A percentile compares a stretch with the other conserved stretches of the same genome.
phyloP scores from a whole-genome alignment of 139 green algal genomes.

The Pseudopediastrum boryanum region DNA sequence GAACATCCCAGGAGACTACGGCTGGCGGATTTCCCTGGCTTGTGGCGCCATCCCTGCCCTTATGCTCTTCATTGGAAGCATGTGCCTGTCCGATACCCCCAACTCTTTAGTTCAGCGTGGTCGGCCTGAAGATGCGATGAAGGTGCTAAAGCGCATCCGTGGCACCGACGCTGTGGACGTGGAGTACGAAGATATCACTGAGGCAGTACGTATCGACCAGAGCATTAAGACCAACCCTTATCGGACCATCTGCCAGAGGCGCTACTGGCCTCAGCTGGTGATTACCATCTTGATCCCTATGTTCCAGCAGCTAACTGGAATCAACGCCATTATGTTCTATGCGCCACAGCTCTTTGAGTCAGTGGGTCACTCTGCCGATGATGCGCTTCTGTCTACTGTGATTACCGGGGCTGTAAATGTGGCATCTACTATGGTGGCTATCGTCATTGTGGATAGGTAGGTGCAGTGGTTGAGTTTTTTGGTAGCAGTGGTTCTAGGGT shows the following conservation, averaged over 20 bases:
- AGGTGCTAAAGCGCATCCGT: conserved; percentile 60
- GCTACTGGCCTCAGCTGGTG: conserved; percentile 61
- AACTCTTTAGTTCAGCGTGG: conserved; percentile 78
- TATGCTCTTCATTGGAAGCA: conserved; percentile 58
- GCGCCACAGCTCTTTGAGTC: conserved; percentile 41
- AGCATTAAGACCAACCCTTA: conserved; percentile 37
- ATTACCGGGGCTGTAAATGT: conserved; percentile 45
- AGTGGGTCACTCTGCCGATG: neutral
- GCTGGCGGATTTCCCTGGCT: conserved; percentile 66
- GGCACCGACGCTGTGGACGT: conserved; percentile 52
- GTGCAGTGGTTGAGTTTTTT: neutral
- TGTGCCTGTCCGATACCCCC: conserved; percentile 78
- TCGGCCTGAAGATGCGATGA: conserved; percentile 42
- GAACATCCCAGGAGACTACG: conserved; percentile 44
- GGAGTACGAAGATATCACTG: conserved; percentile 56
- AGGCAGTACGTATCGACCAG: conserved; percentile 23
- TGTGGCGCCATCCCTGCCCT: conserved; percentile 57
- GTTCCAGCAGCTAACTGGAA: conserved; percentile 73
- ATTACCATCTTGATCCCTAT: conserved; percentile 53
- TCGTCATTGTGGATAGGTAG: conserved; percentile 61
- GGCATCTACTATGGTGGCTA: conserved; percentile 36
- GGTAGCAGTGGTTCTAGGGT: neutral
- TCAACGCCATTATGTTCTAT: conserved; percentile 57
- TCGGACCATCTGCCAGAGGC: conserved; percentile 41
- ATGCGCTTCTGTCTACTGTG: conserved; percentile 26